phyloP scores from a whole-genome alignment of 2,329 filamentous ascomycete species.

The Microcyclospora pomicola region DNA sequence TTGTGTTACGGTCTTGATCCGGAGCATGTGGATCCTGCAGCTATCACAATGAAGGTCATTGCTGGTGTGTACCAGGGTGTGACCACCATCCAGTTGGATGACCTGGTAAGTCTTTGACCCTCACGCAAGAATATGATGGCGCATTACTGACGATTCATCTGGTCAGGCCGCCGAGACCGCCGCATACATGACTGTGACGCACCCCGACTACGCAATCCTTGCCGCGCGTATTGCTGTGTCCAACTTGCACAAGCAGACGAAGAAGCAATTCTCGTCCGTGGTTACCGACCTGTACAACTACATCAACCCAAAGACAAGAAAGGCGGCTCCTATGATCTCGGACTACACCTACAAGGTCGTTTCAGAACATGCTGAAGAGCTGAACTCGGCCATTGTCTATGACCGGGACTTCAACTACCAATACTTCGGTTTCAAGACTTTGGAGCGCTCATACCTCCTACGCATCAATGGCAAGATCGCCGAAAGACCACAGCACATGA shows the following conservation, averaged over 20 bases:
- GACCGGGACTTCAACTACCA: slow-evolving; percentile 99
- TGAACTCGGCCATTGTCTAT: slow-evolving; percentile 98
- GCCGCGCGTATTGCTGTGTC: slow-evolving; percentile 97
- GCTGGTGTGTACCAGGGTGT: slow-evolving; percentile 98
- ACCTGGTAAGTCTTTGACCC: slow-evolving; percentile 55
- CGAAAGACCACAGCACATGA: slow-evolving; percentile 97
- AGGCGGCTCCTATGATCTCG: slow-evolving; percentile 84
- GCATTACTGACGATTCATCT: neutral
- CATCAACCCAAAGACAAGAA: slow-evolving; percentile 83
- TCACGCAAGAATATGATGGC: no score
- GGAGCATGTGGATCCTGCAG: slow-evolving; percentile 90
- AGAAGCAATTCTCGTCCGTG: slow-evolving; percentile 98
- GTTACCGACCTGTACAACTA: slow-evolving; percentile 90
- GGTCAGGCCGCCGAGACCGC: slow-evolving; percentile 88
- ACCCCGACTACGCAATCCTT: slow-evolving; percentile 97
- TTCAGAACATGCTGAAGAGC: slow-evolving; percentile 90
- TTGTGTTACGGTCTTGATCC: slow-evolving; percentile 95
- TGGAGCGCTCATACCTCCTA: slow-evolving; percentile 93
- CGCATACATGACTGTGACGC: slow-evolving; percentile 98
- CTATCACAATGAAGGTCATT: slow-evolving; percentile 98
- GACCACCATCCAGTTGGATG: slow-evolving; percentile 89
- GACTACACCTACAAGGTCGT: slow-evolving; percentile 80
- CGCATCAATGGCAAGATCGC: slow-evolving; percentile 92
- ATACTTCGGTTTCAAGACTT: slow-evolving; percentile 98
- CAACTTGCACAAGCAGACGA: slow-evolving; percentile 99